Evolutionary conservation across 768 basidiomycete genomes (phyloP).

Genomic region (Tylopilus sp.): DNA sequence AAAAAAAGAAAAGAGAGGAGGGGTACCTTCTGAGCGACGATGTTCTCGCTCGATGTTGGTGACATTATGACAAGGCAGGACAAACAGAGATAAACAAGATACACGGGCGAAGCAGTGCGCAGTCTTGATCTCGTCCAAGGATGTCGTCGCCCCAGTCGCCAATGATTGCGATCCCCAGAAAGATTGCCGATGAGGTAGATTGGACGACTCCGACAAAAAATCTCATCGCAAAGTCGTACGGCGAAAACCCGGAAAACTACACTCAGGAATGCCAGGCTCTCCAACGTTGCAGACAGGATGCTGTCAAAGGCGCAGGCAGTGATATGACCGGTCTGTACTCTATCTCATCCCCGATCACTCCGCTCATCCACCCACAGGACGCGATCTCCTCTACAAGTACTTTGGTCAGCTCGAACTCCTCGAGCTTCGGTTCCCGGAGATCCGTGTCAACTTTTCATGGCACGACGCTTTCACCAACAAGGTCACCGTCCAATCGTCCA

Average conservation of each 20-base stretch:
- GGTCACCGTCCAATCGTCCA: slow-evolving; percentile 89
- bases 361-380: slow-evolving; percentile 42
- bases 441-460: slow-evolving; percentile 95
- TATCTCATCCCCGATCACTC: background rate
- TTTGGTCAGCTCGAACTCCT: slow-evolving; percentile 98
- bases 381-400: slow-evolving; percentile 97
- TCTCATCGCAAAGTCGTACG: slow-evolving; percentile 88
- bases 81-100: slow-evolving; percentile 18
- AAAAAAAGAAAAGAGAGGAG: background rate
- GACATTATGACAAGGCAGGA: slow-evolving; percentile 36
- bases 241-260: slow-evolving; percentile 90
- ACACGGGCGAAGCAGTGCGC: slow-evolving; percentile 5
- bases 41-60: slow-evolving; percentile 83
- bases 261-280: slow-evolving; percentile 77
- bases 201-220: slow-evolving; percentile 87
- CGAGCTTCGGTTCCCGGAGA: slow-evolving; percentile 94
- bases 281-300: slow-evolving; percentile 92
- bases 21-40: slow-evolving; percentile 84
- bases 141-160: slow-evolving; percentile 85
- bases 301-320: slow-evolving; percentile 93
- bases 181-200: slow-evolving; percentile 95
- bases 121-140: background rate
- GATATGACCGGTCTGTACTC: slow-evolving; percentile 77
- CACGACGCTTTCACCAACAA: slow-evolving; percentile 95
- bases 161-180: slow-evolving; percentile 89